Conservation (phyloP, 2,329 filamentous ascomycete species). For the Hypoxylon sp. region DNA sequence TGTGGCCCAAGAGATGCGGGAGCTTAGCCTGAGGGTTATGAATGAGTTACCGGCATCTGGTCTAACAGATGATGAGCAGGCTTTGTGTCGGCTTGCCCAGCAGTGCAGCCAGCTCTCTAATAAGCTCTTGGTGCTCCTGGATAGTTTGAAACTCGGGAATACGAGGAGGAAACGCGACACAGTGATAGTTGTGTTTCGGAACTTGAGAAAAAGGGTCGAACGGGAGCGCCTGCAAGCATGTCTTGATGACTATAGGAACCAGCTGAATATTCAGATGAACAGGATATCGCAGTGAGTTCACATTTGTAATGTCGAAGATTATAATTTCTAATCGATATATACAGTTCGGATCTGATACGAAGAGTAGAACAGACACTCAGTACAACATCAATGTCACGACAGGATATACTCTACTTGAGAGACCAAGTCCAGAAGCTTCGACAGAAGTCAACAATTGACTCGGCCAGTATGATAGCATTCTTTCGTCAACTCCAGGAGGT, state of each 20-base stretch:
- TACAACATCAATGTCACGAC: slow-evolving; percentile 9
- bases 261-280: slow-evolving; percentile 27
- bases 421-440: slow-evolving; percentile 20
- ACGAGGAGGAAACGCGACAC: neutral
- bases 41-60: slow-evolving; percentile 15
- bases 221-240: slow-evolving; percentile 11
- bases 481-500: slow-evolving; percentile 10
- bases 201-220: slow-evolving; percentile 22
- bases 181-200: slow-evolving; percentile 15
- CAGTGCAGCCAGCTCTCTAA: slow-evolving; percentile 21
- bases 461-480: neutral
- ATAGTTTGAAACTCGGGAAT: slow-evolving; percentile 11
- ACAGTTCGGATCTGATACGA: slow-evolving; percentile 18
- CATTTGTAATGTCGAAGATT: neutral
- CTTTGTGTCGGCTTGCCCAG: slow-evolving; percentile 22
- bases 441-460: slow-evolving; percentile 1
- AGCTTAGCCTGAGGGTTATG: slow-evolving; percentile 18
- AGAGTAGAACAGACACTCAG: slow-evolving; percentile 14
- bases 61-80: slow-evolving; percentile 17
- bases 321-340: neutral
- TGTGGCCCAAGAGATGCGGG: slow-evolving; percentile 27
- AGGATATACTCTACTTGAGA: slow-evolving; percentile 19
- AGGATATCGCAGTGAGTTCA: slow-evolving; percentile 22
- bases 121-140: slow-evolving; percentile 28
- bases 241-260: slow-evolving; percentile 24